A percentile compares a stretch with the other conserved stretches of the same genome.
These are phyloP conservation scores for Naganishia sp. DNA, from an alignment of 1,284 basidiomycete genomes.

Conservation along the genomic window DNA sequence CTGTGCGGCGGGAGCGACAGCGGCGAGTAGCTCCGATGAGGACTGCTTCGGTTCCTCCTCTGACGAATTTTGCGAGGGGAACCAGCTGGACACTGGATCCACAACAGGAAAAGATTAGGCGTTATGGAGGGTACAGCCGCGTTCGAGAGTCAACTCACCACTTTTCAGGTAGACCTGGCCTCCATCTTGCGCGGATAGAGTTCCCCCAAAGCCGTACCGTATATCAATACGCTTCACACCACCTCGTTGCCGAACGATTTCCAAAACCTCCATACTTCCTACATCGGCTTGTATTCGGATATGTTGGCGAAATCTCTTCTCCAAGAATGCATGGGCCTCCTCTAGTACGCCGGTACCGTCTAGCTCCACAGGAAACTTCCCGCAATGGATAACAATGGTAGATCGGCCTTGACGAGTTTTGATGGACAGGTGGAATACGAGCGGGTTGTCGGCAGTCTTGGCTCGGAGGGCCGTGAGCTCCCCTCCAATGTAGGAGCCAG, in stretches of 20 bases:
- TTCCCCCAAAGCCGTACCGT: slow-evolving; percentile 12
- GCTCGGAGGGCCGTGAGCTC: slow-evolving; percentile 15
- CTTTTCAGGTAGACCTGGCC: neutral
- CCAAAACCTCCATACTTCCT: slow-evolving; percentile 8
- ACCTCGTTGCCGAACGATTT: slow-evolving; percentile 8
- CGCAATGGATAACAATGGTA: slow-evolving; percentile 17
- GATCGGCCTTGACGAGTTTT: slow-evolving; percentile 22
- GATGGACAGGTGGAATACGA: slow-evolving; percentile 18
- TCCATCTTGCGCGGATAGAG: slow-evolving; percentile 15
- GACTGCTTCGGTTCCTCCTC: slow-evolving; percentile 7
- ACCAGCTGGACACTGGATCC: slow-evolving; percentile 17
- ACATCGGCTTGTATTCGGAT: slow-evolving; percentile 18
- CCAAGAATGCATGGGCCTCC: slow-evolving; percentile 16
- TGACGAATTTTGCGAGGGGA: slow-evolving; percentile 13
- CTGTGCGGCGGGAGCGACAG: neutral
- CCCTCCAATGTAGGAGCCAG: slow-evolving; percentile 16
- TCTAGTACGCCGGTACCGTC: slow-evolving; percentile 7
- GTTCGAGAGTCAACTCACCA: neutral
- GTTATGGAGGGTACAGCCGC: neutral
- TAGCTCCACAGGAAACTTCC: slow-evolving; percentile 11
- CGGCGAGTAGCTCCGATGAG: neutral
- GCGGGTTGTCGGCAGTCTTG: slow-evolving; percentile 3
- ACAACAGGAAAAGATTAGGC: neutral
- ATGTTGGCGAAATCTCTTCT: slow-evolving; percentile 18
- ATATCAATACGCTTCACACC: slow-evolving; percentile 16